Base-by-base conservation (phyloP, 352 stramenopile species). In the Detonula confervacea region DNA sequence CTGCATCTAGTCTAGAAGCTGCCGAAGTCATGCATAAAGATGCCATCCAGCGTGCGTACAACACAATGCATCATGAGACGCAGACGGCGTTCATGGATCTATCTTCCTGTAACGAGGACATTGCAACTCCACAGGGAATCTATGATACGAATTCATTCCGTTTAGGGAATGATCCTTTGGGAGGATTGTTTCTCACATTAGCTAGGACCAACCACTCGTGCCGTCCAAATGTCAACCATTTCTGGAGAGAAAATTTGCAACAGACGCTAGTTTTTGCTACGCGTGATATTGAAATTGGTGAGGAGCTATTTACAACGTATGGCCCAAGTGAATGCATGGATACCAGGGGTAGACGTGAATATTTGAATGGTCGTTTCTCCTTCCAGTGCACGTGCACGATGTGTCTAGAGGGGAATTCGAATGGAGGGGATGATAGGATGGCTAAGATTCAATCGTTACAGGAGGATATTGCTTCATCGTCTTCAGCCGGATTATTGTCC, bases 301-400 rank as follows among this genome's bases (percentile, higher is more conserved):
- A 89, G 61, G 83, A 89, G 57, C 52, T 89, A n/a, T 80, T 79
- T 46, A 73, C 74, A 16, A 76, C 20, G 0, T 89, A 89, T 47
- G 65, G 61, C 1, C 65, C 65, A 14, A 54, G 33, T 14, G 35
- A 64, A 2, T 74, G 65, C 24, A 59, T 62, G 63, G 16, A 30
- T 11, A 74, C 65, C 7, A 54, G 25, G 12, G 25, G 52, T 55
- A 42, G 65, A 57, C 51, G 39, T 9, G 52, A 74, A 29, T 74
- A 64, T 52, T 55, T 66, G 35, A 59, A 33, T 49, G 52, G 66
- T 12, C 30, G 35, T 12, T 74, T 74, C 16, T 56, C 51, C 0
- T 74, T 74, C 24, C 7, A 47, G 29, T 74, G 65, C 35, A 49
- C 30, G 2, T 74, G 65, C 35, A 39, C 65, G 11, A 74, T 74